phyloP scores from a whole-genome alignment of 208 protist genomes.

The Leishmania martiniquensis region DNA sequence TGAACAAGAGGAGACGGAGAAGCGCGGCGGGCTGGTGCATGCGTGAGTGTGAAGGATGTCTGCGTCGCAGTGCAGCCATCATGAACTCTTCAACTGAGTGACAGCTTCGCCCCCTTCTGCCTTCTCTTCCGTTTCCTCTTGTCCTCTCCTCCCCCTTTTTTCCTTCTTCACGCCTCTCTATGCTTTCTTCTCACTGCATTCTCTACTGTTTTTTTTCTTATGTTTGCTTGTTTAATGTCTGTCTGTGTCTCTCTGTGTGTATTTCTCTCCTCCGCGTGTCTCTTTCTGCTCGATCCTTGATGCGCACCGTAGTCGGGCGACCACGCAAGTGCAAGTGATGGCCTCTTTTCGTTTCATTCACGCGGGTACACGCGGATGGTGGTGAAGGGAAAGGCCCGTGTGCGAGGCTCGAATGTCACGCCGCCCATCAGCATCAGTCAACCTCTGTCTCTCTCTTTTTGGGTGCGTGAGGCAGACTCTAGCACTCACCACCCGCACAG shows the following conservation, averaged over 20 bases:
- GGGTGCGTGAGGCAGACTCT: neutral
- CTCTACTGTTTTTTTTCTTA: neutral
- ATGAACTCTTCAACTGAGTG: too few relatives aligned
- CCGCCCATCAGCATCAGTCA: neutral
- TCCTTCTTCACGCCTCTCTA: too few relatives aligned
- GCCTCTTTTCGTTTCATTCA: neutral
- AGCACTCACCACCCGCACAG: neutral
- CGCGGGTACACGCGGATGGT: neutral
- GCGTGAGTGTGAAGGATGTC: too few relatives aligned
- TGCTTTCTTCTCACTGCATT: too few relatives aligned
- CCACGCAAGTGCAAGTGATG: neutral
- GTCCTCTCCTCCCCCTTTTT: too few relatives aligned
- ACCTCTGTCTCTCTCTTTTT: neutral
- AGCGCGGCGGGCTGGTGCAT: neutral
- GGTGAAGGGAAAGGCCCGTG: neutral
- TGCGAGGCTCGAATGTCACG: neutral
- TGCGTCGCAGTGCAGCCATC: too few relatives aligned
- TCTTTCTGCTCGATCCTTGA: neutral
- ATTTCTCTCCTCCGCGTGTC: too few relatives aligned
- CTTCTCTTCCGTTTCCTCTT: too few relatives aligned
- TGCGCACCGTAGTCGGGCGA: neutral
- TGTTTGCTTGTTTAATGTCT: too few relatives aligned
- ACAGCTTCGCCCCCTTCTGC: too few relatives aligned
- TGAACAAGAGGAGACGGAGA: neutral
- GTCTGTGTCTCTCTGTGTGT: neutral